Conservation (phyloP, 1,139 yeast species). For the Nematodospora anomalae region DNA sequence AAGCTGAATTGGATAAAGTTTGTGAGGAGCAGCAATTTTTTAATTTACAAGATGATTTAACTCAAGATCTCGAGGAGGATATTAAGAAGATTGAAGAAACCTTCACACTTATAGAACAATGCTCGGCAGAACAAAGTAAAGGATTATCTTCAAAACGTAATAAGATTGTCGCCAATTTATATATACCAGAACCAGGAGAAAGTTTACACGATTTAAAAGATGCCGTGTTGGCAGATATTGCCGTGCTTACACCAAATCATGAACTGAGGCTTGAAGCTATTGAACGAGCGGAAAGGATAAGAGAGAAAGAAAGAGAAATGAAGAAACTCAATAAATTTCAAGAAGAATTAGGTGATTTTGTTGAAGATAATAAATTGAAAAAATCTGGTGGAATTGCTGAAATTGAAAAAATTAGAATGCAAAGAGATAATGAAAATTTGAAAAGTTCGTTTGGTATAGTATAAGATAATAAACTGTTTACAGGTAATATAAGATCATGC, state of each 20-base stretch:
- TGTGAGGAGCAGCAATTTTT: slow-evolving; percentile 94
- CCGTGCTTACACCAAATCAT: slow-evolving; percentile 78
- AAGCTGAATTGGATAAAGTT: slow-evolving; percentile 81
- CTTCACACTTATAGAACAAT: slow-evolving; percentile 74
- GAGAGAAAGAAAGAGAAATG: slow-evolving; percentile 69
- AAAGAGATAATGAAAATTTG: slow-evolving; percentile 68
- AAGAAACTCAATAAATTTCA: slow-evolving; percentile 65
- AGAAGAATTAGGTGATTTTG: slow-evolving; percentile 86
- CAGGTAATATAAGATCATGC: too few relatives aligned
- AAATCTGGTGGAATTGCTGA: slow-evolving; percentile 89
- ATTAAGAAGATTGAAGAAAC: slow-evolving; percentile 79
- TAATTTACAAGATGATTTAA: slow-evolving; percentile 83
- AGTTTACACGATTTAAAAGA: slow-evolving; percentile 68
- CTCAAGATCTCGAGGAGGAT: slow-evolving; percentile 79
- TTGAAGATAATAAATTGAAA: slow-evolving; percentile 70
- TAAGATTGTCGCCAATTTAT: slow-evolving; percentile 39
- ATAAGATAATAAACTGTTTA: too few relatives aligned
- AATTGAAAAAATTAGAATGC: slow-evolving; percentile 65
- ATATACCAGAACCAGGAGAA: slow-evolving; percentile 66
- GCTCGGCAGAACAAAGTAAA: slow-evolving; percentile 73
- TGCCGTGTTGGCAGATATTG: slow-evolving; percentile 79
- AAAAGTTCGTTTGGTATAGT: slow-evolving; percentile 45
- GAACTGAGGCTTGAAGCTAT: slow-evolving; percentile 85
- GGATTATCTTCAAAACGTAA: slow-evolving; percentile 31
- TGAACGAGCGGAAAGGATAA: slow-evolving; percentile 76